Base-by-base conservation (phyloP, 2,329 filamentous ascomycete genomes). In the Neonectria hederae region DNA sequence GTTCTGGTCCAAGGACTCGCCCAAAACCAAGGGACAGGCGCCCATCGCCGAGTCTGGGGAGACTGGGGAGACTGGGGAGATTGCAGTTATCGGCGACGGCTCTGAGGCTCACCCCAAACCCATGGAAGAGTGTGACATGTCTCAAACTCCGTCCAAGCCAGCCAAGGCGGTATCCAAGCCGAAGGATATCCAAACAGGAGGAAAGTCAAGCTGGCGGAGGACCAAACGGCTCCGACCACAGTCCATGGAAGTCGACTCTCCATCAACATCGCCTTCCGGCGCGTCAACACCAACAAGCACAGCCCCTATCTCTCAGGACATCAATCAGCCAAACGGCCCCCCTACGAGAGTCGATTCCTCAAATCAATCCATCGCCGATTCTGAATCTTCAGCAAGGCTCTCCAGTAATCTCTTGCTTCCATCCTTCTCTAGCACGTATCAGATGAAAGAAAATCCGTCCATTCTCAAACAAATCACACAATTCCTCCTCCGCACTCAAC, bases 1-100 rank as follows among this genome's bases (percentile, higher is more conserved):
- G 0, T 94, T 95, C 69, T 95, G 92, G 92, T 93, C 90, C 14
- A 87, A 84, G 49, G 88, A 90, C 68, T 77, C 82, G 2, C 75
- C 80, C 8, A 81, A 78, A 43, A 69, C 76, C 10, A 72, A 71
- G 4, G 75, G 72, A 0, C 80, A 79, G 53, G 59, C 73, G 11
- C 35, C 74, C 2, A 61, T 65, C 2, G 80, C 74, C 38, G 86
- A 83, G 71, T 74, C 76, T 68, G 88, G 82, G 24, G 82, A 83
- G 71, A 74, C 76, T 68, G 88, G 82, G 24, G 82, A 85, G 72
- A 74, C 76, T 68, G 88, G 82, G 24, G 82, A 85, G 72, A 79
- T 90, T 49, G 88, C 88, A 4, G 82, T 90, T 54, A 82, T 87
- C 66, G 81, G 86, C 35, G 81, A 89, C 76, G 76, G 84, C 52